A percentile compares a stretch with the other conserved stretches of the same genome.
These are phyloP conservation scores for Verticillium dahliae DNA, from an alignment of 2,329 filamentous ascomycete species.

Conservation along the genomic window DNA sequence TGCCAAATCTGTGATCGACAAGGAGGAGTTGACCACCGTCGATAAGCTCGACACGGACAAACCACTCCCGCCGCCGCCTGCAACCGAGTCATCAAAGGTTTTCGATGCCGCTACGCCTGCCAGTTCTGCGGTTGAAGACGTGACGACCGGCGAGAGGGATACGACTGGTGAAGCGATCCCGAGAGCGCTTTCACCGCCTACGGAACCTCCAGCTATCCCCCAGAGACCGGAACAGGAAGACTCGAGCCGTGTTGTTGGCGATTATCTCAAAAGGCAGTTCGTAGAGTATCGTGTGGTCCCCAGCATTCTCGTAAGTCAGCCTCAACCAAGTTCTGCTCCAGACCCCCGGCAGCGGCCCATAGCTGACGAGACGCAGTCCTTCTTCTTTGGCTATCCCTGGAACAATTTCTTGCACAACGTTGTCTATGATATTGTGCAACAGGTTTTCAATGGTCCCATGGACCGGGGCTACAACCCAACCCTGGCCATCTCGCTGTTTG, in stretches of 20 bases:
- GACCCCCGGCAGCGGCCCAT: too few relatives aligned
- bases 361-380: conserved; percentile 55
- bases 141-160: neutral
- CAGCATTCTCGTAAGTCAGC: conserved; percentile 72
- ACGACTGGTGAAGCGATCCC: neutral
- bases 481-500: conserved; percentile 87
- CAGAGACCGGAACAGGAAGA: conserved; percentile 10
- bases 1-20: conserved; percentile 23
- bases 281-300: conserved; percentile 92
- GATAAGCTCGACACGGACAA: neutral
- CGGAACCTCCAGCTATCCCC: conserved; percentile 11
- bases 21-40: neutral
- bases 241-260: conserved; percentile 74
- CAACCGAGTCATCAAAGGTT: conserved; percentile 6
- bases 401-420: conserved; percentile 99
- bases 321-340: neutral
- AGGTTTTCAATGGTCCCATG: conserved; percentile 98
- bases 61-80: neutral
- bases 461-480: conserved; percentile 89
- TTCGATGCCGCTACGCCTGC: conserved; percentile 5
- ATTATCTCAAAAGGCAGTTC: conserved; percentile 93
- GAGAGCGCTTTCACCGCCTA: neutral
- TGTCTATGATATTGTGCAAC: conserved; percentile 97
- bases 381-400: conserved; percentile 98
- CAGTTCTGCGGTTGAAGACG: neutral